These are phyloP conservation scores for Calonectria multiphialidica DNA, from an alignment of 2,329 filamentous ascomycete species.

Conservation along the genomic window DNA sequence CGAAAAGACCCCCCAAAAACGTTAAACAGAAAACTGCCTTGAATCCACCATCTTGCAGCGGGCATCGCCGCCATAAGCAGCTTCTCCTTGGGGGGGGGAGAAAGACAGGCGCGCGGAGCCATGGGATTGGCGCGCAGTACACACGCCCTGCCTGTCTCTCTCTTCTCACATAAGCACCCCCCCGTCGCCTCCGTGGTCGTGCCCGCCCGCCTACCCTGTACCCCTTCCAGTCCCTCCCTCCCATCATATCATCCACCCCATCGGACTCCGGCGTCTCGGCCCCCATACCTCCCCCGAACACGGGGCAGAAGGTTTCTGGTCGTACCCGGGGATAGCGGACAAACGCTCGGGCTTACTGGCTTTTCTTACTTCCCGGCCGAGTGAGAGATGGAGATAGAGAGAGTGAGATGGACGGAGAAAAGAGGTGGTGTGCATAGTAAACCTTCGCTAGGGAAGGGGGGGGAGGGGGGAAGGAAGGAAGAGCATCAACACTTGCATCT, in stretches of 20 bases:
- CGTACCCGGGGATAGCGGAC: neutral
- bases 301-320: neutral
- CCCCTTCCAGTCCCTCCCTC: neutral
- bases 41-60: neutral
- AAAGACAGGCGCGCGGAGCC: neutral
- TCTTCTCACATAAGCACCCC: neutral
- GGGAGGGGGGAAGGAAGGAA: too few species aligned
- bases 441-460: too few species aligned
- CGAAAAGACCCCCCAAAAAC: too few species aligned
- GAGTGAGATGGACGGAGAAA: too few species aligned
- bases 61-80: conserved; percentile 16
- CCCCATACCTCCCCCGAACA: conserved; percentile 4
- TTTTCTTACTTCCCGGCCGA: conserved; percentile 7
- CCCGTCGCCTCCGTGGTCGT: neutral
- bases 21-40: neutral
- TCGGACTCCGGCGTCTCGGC: neutral
- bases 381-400: too few species aligned
- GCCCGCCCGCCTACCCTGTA: neutral
- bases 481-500: too few species aligned
- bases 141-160: neutral
- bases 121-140: neutral
- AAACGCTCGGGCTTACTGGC: conserved; percentile 3
- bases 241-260: neutral
- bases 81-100: neutral
- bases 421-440: neutral